A percentile compares a stretch with the other conserved stretches of the same genome.
These are phyloP conservation scores for Gonapodya prolifera DNA, from an alignment of 192 early-diverging fungal genomes.

Conservation along the genomic window DNA sequence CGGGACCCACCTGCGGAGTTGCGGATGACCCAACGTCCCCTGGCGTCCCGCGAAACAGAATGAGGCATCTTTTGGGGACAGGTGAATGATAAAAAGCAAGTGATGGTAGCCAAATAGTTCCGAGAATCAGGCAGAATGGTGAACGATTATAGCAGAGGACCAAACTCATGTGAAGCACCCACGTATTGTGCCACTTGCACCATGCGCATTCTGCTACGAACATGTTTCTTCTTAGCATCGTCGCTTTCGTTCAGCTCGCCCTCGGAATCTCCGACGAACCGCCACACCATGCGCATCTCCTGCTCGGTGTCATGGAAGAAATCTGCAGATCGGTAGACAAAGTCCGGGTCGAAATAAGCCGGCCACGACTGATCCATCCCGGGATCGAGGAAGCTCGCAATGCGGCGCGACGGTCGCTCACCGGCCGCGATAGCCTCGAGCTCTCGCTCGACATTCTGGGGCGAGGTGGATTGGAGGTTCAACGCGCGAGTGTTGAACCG, in stretches of 20 bases:
- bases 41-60: neutral
- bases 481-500: neutral
- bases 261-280: neutral
- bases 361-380: neutral
- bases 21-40: neutral
- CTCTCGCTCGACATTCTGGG: neutral
- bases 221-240: neutral
- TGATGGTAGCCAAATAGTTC: neutral
- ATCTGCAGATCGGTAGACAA: neutral
- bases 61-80: neutral
- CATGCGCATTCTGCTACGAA: neutral
- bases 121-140: no score
- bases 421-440: neutral
- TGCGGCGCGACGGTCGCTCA: neutral
- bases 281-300: neutral
- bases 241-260: neutral
- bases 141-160: neutral
- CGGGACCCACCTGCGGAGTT: neutral
- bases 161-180: neutral
- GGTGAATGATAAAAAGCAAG: neutral
- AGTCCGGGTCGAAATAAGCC: neutral
- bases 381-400: neutral
- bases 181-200: neutral
- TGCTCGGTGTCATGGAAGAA: neutral
- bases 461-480: no score